Evolutionary conservation across 2,329 filamentous ascomycete genomes (phyloP).

Genomic region (Talaromyces sp.): DNA sequence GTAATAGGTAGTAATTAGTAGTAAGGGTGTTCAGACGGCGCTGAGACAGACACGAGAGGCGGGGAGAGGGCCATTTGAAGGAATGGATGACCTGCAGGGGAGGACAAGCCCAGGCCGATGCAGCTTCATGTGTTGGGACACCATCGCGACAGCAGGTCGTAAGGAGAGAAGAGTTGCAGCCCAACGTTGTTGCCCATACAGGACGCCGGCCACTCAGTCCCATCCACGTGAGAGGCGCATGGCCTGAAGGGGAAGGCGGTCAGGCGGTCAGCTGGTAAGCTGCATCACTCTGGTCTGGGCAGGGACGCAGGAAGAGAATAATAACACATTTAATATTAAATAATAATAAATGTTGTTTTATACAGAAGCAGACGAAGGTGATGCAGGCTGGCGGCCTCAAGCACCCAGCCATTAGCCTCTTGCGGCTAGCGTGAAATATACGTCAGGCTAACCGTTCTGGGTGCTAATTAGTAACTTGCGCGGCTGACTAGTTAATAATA

Average conservation of each 20-base stretch:
- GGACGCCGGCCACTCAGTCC: constrained; percentile 1
- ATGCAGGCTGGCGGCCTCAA: neutral
- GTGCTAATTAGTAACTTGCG: neutral
- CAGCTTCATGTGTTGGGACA: neutral
- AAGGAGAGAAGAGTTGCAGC: constrained; percentile 8
- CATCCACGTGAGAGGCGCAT: neutral
- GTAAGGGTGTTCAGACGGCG: neutral
- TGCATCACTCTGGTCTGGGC: constrained; percentile 1
- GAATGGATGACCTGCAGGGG: neutral
- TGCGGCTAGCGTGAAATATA: neutral
- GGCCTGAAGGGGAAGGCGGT: neutral
- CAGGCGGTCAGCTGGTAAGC: neutral
- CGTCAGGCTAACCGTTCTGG: neutral
- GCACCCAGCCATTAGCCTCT: neutral
- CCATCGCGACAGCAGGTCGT: neutral
- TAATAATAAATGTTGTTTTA: too few relatives aligned
- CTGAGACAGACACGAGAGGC: neutral
- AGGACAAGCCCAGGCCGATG: neutral
- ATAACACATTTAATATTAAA: neutral
- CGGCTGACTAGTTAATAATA: neutral
- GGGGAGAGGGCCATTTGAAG: neutral
- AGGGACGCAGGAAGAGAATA: constrained; percentile 1
- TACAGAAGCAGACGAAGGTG: too few relatives aligned
- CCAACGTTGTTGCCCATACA: constrained; percentile 13
- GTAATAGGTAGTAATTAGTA: too few relatives aligned